A percentile compares a stretch with the other conserved stretches of the same genome.
Conservation (phyloP, 352 stramenopile species). For the Phytophthora pisi region DNA sequence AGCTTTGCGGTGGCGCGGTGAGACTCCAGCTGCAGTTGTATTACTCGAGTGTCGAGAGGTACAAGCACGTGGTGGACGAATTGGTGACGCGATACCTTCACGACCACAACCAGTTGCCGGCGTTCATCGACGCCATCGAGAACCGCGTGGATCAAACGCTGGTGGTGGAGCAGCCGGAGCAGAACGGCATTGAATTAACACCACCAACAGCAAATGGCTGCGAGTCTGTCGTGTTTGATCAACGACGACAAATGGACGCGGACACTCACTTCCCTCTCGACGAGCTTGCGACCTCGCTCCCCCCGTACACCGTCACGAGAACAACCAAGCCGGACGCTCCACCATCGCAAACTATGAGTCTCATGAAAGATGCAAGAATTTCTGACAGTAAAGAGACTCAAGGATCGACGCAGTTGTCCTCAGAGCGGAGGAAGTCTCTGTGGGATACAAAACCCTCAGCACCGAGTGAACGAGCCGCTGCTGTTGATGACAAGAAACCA, state of each 20-base stretch:
- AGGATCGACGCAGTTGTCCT: conserved; percentile 15
- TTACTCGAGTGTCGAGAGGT: conserved; percentile 65
- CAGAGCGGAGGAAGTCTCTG: conserved; percentile 25
- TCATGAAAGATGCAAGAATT: neutral
- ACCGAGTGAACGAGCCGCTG: neutral
- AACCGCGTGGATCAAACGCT: conserved; percentile 14
- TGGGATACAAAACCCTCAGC: conserved; percentile 28
- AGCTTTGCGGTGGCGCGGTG: conserved; percentile 47
- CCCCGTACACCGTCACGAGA: conserved; percentile 20
- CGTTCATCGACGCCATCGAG: conserved; percentile 55
- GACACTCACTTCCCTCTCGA: conserved; percentile 33
- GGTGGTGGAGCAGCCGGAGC: conserved; percentile 40
- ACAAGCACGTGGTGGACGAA: conserved; percentile 66
- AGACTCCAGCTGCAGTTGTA: conserved; percentile 66
- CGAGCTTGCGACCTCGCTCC: conserved; percentile 33
- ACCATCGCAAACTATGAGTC: neutral
- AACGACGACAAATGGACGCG: conserved; percentile 17
- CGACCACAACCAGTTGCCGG: conserved; percentile 58
- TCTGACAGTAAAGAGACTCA: neutral
- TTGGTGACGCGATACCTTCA: conserved; percentile 60
- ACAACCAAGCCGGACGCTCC: neutral
- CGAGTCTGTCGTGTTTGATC: conserved; percentile 14
- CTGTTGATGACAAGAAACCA: conserved; percentile 27
- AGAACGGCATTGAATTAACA: conserved; percentile 26
- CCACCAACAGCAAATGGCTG: conserved; percentile 14